Conservation (phyloP, 176 grass and related monocot genomes). For the Tillandsia leiboldiana region DNA sequence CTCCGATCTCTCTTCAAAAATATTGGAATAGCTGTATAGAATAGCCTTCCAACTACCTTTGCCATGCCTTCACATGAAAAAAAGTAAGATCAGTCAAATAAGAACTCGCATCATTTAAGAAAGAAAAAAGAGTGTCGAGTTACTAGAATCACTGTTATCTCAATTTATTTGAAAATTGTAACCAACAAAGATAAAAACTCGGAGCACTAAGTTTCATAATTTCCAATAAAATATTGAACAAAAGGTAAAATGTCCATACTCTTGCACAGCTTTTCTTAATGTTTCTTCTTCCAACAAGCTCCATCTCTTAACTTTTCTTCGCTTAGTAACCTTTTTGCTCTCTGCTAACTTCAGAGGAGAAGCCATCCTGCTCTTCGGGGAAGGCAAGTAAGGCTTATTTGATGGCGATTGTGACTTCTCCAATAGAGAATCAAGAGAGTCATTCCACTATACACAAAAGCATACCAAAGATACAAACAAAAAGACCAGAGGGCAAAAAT, state of each 20-base stretch:
- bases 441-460: constrained; percentile 47
- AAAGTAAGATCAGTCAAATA: neutral
- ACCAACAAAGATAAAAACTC: neutral
- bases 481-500: too few relatives aligned
- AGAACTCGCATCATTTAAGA: constrained; percentile 3
- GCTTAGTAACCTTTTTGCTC: constrained; percentile 23
- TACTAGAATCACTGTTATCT: neutral
- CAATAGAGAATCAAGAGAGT: constrained; percentile 21
- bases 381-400: constrained; percentile 31
- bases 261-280: constrained; percentile 52
- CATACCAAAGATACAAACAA: neutral
- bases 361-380: constrained; percentile 26
- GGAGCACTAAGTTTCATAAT: neutral
- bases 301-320: constrained; percentile 58
- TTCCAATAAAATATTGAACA: neutral
- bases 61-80: constrained; percentile 39
- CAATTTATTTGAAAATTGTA: neutral
- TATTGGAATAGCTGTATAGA: constrained; percentile 33
- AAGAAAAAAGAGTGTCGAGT: neutral
- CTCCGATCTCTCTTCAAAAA: constrained; percentile 47
- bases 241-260: constrained; percentile 35
- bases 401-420: constrained; percentile 14
- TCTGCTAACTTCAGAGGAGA: constrained; percentile 35
- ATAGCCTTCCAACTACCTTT: constrained; percentile 60
- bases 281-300: constrained; percentile 46